Evolutionary conservation across 2,329 filamentous ascomycete genomes (phyloP).

Genomic region (Penicillium corylophilum): DNA sequence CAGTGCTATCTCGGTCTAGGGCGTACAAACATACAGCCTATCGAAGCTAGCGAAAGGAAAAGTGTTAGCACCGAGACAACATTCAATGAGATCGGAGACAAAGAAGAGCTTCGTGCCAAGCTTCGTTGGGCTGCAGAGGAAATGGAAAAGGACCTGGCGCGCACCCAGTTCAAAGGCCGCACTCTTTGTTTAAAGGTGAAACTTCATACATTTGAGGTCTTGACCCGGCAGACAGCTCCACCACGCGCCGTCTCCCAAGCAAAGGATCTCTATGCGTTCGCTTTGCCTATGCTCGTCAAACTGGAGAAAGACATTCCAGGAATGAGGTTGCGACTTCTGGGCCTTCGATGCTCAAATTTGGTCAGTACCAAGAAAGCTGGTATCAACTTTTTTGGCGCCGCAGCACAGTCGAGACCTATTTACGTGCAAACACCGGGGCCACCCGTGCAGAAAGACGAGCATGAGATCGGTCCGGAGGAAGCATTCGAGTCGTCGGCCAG

Average conservation of each 20-base stretch:
- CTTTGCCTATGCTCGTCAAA: constrained; percentile 79
- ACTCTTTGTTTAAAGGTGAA: constrained; percentile 92
- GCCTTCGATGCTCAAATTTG: constrained; percentile 81
- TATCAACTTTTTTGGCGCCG: constrained; percentile 72
- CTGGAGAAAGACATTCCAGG: constrained; percentile 78
- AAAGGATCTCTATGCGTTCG: constrained; percentile 78
- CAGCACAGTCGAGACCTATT: constrained; percentile 22
- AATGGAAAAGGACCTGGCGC: constrained; percentile 77
- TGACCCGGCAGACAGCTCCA: constrained; percentile 75
- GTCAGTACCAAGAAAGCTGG: constrained; percentile 81
- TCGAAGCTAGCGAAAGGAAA: constrained; percentile 87
- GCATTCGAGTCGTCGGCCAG: constrained; percentile 63
- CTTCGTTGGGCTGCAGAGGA: constrained; percentile 79
- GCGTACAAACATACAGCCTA: constrained; percentile 78
- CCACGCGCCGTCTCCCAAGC: constrained; percentile 70
- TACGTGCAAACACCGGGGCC: not conserved
- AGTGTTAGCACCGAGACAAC: constrained; percentile 93
- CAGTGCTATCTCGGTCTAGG: constrained; percentile 83
- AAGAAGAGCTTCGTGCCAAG: constrained; percentile 69
- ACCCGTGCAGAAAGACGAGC: constrained; percentile 42
- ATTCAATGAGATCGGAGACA: constrained; percentile 75
- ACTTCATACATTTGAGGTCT: constrained; percentile 87
- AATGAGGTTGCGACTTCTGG: constrained; percentile 81
- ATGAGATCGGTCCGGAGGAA: constrained; percentile 69
- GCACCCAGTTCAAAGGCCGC: constrained; percentile 81